Evolutionary conservation across 345 rosid genomes (phyloP), one percentile per base, ranked within the genome.

Genomic region (Crucihimalaya himalaica): DNA sequence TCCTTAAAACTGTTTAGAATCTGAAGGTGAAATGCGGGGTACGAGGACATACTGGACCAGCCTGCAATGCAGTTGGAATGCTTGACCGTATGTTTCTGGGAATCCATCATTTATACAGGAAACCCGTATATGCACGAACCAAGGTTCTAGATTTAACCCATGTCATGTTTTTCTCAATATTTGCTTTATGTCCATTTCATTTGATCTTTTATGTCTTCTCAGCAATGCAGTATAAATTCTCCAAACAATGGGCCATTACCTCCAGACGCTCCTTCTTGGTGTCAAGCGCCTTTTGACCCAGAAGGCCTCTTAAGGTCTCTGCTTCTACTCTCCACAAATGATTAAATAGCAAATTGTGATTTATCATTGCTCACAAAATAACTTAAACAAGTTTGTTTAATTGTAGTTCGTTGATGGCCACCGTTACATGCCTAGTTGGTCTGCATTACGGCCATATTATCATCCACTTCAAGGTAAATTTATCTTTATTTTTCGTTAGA

Each of bases 211-310:
- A 55, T 48, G 59, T 67, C 48, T 45, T 58, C 31, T 45, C 79
- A 89, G 97, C 80, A 81, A 81, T 92, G 98, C 86, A 92, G 98
- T 78, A 78, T 83, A 47, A 80, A 87, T 62, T 89, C 85, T 52
- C 98, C 98, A 58, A 81, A 77, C 31, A 72, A 82, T 59, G 96
- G 98, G 29, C 88, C 96, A 2, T 65, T 86, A 57, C 98, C 97
- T 60, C 79, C 78, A 21, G 80, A 83, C 52, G 96, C 98, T 59
- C 97, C 98, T 66, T 76, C 93, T 66, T 93, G 98, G 98, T 93
- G 97, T 80, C 90, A 86, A 78, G 97, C 97, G 68, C 98, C 98
- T 28, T 93, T 90, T 70, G 97, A 93, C 73, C 97, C 98, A 0
- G 98, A 93, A 86, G 98, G 97, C 29, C 84, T 93, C 28, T 59